A percentile compares a stretch with the other conserved stretches of the same genome.
Evolutionary conservation across 2,329 filamentous ascomycete genomes (phyloP).

Genomic region (Didymella lethalis): DNA sequence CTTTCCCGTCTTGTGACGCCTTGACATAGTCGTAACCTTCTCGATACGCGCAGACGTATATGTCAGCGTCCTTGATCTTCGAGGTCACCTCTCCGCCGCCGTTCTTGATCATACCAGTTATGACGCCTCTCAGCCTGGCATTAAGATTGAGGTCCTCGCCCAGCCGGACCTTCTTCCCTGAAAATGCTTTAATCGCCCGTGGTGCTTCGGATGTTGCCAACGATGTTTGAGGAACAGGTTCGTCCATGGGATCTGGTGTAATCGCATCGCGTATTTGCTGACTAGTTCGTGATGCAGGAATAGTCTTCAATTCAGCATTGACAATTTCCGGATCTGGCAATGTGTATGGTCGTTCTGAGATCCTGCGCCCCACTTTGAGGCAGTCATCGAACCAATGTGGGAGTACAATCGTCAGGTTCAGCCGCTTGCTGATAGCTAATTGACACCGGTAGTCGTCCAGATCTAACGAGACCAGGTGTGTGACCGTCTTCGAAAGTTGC

Average conservation of each 20-base stretch:
- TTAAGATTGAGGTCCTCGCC: slow-evolving; percentile 77
- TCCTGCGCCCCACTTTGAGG: slow-evolving; percentile 87
- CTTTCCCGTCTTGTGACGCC: slow-evolving; percentile 78
- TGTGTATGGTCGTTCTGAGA: slow-evolving; percentile 85
- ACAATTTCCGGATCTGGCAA: slow-evolving; percentile 88
- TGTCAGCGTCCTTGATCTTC: slow-evolving; percentile 74
- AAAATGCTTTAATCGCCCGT: slow-evolving; percentile 68
- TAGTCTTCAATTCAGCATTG: slow-evolving; percentile 34
- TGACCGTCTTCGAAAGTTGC: slow-evolving; percentile 75
- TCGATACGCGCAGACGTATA: slow-evolving; percentile 87
- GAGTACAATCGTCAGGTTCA: slow-evolving; percentile 82
- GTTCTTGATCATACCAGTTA: slow-evolving; percentile 73
- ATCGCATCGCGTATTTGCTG: slow-evolving; percentile 46
- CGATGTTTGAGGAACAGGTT: slow-evolving; percentile 31
- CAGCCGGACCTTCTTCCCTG: slow-evolving; percentile 78
- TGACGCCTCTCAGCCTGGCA: slow-evolving; percentile 68
- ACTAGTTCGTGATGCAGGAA: slow-evolving; percentile 58
- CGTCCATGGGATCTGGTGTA: slow-evolving; percentile 41
- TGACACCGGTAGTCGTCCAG: slow-evolving; percentile 76
- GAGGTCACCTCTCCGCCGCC: slow-evolving; percentile 75
- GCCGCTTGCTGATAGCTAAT: slow-evolving; percentile 67
- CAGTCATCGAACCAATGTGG: slow-evolving; percentile 99
- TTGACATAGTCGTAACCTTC: slow-evolving; percentile 79
- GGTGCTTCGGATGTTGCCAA: slow-evolving; percentile 33
- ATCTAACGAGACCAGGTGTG: slow-evolving; percentile 85